Evolutionary conservation across 2,329 filamentous ascomycete species (phyloP).

Genomic region (Venturia nashicola): DNA sequence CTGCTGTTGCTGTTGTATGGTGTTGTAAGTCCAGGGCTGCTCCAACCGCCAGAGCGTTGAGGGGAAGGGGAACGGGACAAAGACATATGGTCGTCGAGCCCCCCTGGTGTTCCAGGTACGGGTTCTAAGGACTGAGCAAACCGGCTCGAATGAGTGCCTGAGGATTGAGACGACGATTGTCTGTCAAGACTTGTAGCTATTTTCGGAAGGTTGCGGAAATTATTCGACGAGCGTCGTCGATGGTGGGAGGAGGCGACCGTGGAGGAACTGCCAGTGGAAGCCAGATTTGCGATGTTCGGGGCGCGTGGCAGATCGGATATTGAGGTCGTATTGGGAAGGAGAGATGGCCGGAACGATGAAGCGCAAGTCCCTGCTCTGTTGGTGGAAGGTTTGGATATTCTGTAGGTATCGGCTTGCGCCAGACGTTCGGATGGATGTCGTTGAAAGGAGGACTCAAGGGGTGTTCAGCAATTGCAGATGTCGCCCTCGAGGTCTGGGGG

Average conservation of each 20-base stretch:
- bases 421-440: neutral
- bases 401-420: neutral
- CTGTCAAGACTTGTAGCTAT: neutral
- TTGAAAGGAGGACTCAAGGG: neutral
- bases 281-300: neutral
- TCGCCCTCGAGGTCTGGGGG: neutral
- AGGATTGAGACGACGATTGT: neutral
- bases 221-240: constrained; percentile 9
- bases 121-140: neutral
- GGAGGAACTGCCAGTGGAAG: constrained; percentile 5
- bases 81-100: constrained; percentile 46
- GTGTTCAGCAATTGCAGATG: neutral
- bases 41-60: constrained; percentile 74
- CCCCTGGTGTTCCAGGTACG: constrained; percentile 7
- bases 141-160: neutral
- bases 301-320: neutral
- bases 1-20: constrained; percentile 47
- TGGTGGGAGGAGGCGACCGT: constrained; percentile 6
- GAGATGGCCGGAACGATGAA: neutral
- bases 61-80: constrained; percentile 82
- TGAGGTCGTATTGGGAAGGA: neutral
- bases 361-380: neutral
- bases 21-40: constrained; percentile 66
- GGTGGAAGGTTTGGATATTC: neutral
- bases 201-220: neutral